Base-by-base conservation (phyloP, 352 stramenopile genomes). In the Paralagenidium karlingii region DNA sequence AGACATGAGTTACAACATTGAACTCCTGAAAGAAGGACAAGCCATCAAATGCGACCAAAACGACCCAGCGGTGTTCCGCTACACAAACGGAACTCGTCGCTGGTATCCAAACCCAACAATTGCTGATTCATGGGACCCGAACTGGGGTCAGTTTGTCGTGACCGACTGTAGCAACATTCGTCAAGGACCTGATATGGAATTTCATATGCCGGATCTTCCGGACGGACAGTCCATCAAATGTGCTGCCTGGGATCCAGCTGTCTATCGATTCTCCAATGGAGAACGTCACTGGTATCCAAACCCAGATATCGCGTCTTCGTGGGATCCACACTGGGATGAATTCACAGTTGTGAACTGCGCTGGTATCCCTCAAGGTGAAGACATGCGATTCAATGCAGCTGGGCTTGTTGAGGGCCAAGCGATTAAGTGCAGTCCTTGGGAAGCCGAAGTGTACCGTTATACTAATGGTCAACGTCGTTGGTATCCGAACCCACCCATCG, bases 311-410 rank as follows among this genome's bases (percentile, higher is more conserved):
- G 45, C 45, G 5, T n/a, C 24, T 2, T 47, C 38, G 10, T 52
- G 45, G 45, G 45, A 52, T 33, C 32, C 38, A 22, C 24, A 21
- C 8, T 50, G 43, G 43, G 11, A n/a, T 2, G n/a, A n/a, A n/a
- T n/a, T n/a, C n/a, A n/a, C n/a, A 3, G 24, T 39, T 5, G 46
- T 63, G 3, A 46, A 60, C 39, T 57, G 54, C 29, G 46, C 50
- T n/a, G 27, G 28, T 2, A 21, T 63, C 6, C 27, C 45, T 0
- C 15, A 7, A n/a, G 49, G 54, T 12, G 22, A 38, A 12, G 50
- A 60, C 28, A 63, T 63, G 54, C 9, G 7, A 9, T 38, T 53
- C 19, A 52, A 52, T 15, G n/a, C n/a, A n/a, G n/a, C n/a, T n/a
- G 13, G 13, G 27, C 27, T 31, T 9, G 13, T 31, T 13, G 38